These are phyloP conservation scores for Sungouiozyma intestinalis DNA, from an alignment of 805 yeast genomes.

Conservation along the genomic window DNA sequence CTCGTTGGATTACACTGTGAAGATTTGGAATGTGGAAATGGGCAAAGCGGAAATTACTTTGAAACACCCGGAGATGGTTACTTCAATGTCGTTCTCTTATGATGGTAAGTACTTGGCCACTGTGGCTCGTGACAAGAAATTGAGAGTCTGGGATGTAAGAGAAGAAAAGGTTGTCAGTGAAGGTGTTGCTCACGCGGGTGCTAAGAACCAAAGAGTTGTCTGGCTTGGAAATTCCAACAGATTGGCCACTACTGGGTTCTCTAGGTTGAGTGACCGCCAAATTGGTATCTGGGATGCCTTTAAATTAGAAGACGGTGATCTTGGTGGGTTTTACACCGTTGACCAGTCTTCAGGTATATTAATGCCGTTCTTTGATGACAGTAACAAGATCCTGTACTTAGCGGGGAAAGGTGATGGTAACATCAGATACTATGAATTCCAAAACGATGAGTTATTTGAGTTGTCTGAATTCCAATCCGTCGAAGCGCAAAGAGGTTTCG, in stretches of 20 bases:
- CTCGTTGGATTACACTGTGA: conserved; percentile 83
- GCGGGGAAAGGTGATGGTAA: conserved; percentile 99
- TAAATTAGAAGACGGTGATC: conserved; percentile 66
- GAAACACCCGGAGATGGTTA: conserved; percentile 80
- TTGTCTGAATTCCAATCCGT: conserved; percentile 83
- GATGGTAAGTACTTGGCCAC: conserved; percentile 84
- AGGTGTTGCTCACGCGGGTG: conserved; percentile 87
- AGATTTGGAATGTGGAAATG: conserved; percentile 77
- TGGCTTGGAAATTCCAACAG: conserved; percentile 89
- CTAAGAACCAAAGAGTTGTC: conserved; percentile 75
- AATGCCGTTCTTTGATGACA: conserved; percentile 82
- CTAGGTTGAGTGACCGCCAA: conserved; percentile 87
- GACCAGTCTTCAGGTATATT: conserved; percentile 90
- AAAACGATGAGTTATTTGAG: conserved; percentile 70
- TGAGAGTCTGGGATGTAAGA: conserved; percentile 88
- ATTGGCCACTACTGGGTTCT: conserved; percentile 88
- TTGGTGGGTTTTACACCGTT: conserved; percentile 77
- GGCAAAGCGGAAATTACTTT: conserved; percentile 64
- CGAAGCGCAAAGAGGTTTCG: conserved; percentile 94
- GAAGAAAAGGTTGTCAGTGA: conserved; percentile 64
- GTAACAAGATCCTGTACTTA: conserved; percentile 67
- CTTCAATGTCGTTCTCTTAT: conserved; percentile 86
- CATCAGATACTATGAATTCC: conserved; percentile 86
- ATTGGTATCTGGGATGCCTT: conserved; percentile 86
- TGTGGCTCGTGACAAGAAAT: conserved; percentile 78